Percentiles rank a stretch among this genome's conserved stretches.
phyloP scores from a whole-genome alignment of 257 asterid genomes.

The Gardenia jasminoides region DNA sequence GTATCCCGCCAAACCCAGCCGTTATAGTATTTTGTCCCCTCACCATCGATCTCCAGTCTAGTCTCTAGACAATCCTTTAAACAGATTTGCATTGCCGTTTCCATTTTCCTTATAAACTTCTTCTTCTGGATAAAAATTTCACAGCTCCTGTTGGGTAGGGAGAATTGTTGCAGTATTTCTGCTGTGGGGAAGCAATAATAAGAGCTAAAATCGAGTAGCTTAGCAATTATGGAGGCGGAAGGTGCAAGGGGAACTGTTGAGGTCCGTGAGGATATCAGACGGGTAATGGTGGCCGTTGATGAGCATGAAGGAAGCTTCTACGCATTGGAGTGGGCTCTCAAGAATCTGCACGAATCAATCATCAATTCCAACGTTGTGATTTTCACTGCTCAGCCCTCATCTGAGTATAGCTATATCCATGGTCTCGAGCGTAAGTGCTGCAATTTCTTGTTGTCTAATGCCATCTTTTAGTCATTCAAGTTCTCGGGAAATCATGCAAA shows the following conservation, averaged over 20 bases:
- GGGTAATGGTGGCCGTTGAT: slow-evolving; percentile 68
- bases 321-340: slow-evolving; percentile 57
- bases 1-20: slow-evolving; percentile 1
- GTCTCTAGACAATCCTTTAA: neutral
- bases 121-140: neutral
- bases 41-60: too few species aligned
- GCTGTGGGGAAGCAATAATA: neutral
- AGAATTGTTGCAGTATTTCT: neutral
- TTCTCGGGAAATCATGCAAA: neutral
- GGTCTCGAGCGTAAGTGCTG: slow-evolving; percentile 18
- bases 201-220: too few species aligned
- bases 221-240: neutral
- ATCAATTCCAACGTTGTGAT: slow-evolving; percentile 33
- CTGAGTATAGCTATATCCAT: slow-evolving; percentile 31
- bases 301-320: slow-evolving; percentile 52
- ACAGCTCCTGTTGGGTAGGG: neutral
- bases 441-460: neutral
- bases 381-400: slow-evolving; percentile 52
- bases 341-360: slow-evolving; percentile 36
- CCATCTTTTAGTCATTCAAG: neutral
- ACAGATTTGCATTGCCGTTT: neutral
- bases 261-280: slow-evolving; percentile 20
- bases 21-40: neutral
- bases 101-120: neutral
- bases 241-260: neutral